Percentiles rank a stretch among this genome's conserved stretches.
Evolutionary conservation across 2,329 filamentous ascomycete species (phyloP).

Genomic region (Colletotrichum orchidophilum): DNA sequence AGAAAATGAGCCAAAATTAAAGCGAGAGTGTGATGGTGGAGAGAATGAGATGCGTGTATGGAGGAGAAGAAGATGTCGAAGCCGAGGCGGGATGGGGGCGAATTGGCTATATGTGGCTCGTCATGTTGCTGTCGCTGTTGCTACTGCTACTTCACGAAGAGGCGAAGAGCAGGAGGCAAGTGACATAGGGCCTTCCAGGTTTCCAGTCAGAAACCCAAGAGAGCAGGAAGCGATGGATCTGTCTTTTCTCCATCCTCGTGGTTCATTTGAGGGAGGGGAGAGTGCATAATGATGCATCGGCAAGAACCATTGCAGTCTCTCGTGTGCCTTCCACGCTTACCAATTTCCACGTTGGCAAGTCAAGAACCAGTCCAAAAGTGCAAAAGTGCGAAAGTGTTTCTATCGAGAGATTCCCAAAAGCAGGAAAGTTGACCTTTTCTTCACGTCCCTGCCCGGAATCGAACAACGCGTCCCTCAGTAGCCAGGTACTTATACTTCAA

Average conservation of each 20-base stretch:
- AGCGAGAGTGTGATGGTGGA: conserved; percentile 24
- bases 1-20: conserved; percentile 33
- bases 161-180: neutral
- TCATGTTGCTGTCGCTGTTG: neutral
- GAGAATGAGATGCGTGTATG: conserved; percentile 14
- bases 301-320: neutral
- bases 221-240: neutral
- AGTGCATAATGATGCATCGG: neutral
- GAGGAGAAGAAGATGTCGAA: neutral
- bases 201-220: neutral
- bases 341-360: neutral
- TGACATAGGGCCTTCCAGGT: neutral
- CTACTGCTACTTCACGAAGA: neutral
- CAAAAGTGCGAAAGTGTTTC: too few species aligned
- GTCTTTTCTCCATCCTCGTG: rapidly evolving
- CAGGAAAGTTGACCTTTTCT: neutral
- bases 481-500: neutral
- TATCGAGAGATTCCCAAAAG: too few species aligned
- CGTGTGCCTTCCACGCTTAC: neutral
- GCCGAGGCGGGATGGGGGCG: neutral
- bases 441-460: neutral
- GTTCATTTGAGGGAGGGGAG: neutral
- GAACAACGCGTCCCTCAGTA: neutral
- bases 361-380: neutral
- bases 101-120: neutral